Evolutionary conservation across 495 filamentous ascomycete genomes (phyloP).

Genomic region (Jackrogersella multiformis): DNA sequence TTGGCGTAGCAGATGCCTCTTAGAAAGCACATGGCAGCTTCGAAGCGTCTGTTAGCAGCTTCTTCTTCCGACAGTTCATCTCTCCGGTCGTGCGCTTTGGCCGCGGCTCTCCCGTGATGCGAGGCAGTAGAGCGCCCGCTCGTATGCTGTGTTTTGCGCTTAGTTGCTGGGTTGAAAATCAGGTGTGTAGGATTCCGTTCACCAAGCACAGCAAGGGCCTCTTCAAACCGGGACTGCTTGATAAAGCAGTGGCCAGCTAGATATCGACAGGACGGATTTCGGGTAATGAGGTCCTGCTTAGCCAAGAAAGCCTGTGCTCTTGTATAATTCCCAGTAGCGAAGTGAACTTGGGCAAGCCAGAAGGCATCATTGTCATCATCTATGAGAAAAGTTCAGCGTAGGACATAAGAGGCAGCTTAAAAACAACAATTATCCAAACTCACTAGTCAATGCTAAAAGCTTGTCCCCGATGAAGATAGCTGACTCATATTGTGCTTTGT

Average conservation of each 20-base stretch:
- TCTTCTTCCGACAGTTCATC: slow-evolving; percentile 66
- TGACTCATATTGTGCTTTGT: slow-evolving; percentile 93
- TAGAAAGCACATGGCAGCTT: slow-evolving; percentile 97
- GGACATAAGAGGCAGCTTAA: not conserved
- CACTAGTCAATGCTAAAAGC: slow-evolving; percentile 91
- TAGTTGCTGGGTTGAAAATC: slow-evolving; percentile 69
- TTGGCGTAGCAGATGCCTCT: slow-evolving; percentile 94
- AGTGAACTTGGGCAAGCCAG: slow-evolving; percentile 94
- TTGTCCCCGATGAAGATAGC: slow-evolving; percentile 98
- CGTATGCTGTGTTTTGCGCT: slow-evolving; percentile 60
- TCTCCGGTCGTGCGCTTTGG: slow-evolving; percentile 63
- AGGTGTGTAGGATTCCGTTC: slow-evolving; percentile 92
- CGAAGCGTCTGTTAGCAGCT: slow-evolving; percentile 78
- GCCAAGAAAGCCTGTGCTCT: slow-evolving; percentile 85
- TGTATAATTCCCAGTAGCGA: slow-evolving; percentile 90
- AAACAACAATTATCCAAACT: slow-evolving; percentile 37
- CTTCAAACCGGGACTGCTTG: slow-evolving; percentile 86
- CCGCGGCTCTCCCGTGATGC: slow-evolving; percentile 44
- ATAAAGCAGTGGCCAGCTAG: slow-evolving; percentile 93
- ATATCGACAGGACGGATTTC: slow-evolving; percentile 86
- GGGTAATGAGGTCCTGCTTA: slow-evolving; percentile 82
- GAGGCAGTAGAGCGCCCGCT: slow-evolving; percentile 40
- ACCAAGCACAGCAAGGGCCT: slow-evolving; percentile 86
- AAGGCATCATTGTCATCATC: slow-evolving; percentile 91
- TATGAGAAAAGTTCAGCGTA: slow-evolving; percentile 52